These are phyloP conservation scores for Sporothrix phasma DNA, from an alignment of 2,329 filamentous ascomycete species.

Conservation along the genomic window DNA sequence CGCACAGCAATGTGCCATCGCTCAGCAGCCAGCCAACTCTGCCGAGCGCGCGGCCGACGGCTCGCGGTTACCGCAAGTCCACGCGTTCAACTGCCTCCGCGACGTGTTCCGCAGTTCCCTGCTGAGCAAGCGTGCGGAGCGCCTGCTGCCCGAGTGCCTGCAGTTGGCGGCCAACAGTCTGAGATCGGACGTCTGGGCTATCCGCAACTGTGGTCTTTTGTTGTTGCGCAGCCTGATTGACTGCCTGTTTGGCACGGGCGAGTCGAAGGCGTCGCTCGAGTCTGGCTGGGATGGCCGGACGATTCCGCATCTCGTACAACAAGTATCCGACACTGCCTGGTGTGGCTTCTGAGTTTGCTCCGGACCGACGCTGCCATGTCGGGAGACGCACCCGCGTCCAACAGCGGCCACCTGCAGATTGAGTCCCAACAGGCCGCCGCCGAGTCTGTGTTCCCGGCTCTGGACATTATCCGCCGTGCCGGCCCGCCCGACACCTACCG, in stretches of 20 bases:
- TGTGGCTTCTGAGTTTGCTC: slow-evolving; percentile 54
- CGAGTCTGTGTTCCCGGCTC: slow-evolving; percentile 69
- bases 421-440: slow-evolving; percentile 32
- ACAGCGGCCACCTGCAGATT: slow-evolving; percentile 22
- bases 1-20: slow-evolving; percentile 50
- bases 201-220: slow-evolving; percentile 86
- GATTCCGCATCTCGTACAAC: slow-evolving; percentile 56
- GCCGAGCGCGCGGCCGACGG: slow-evolving; percentile 48
- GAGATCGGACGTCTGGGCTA: slow-evolving; percentile 74
- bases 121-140: slow-evolving; percentile 62
- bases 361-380: slow-evolving; percentile 27
- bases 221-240: slow-evolving; percentile 80
- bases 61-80: slow-evolving; percentile 74
- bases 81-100: slow-evolving; percentile 87
- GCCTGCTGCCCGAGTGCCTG: slow-evolving; percentile 62
- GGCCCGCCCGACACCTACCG: slow-evolving; percentile 51
- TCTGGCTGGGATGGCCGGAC: slow-evolving; percentile 55
- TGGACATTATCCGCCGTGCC: slow-evolving; percentile 70
- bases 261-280: slow-evolving; percentile 55
- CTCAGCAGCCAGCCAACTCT: slow-evolving; percentile 38
- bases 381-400: slow-evolving; percentile 23
- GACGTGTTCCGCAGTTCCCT: slow-evolving; percentile 81
- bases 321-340: slow-evolving; percentile 56
- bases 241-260: slow-evolving; percentile 63
- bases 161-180: slow-evolving; percentile 72